A percentile compares a stretch with the other conserved stretches of the same genome.
Evolutionary conservation across 2,329 filamentous ascomycete species (phyloP).

Genomic region (Knufia petricola): DNA sequence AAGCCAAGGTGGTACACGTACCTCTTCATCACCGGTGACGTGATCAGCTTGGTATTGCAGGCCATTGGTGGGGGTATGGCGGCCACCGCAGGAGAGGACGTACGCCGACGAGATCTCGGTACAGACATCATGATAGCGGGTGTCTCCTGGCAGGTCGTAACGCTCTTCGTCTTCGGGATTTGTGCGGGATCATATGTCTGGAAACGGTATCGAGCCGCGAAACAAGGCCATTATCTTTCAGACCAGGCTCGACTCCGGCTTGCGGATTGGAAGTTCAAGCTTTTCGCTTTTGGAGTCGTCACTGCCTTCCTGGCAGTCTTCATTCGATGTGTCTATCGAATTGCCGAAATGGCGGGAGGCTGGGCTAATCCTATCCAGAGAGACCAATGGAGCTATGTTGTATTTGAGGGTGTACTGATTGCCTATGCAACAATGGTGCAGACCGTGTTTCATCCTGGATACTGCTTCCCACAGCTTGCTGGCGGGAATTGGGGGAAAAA

Average conservation of each 20-base stretch:
- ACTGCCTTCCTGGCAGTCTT: conserved; percentile 8
- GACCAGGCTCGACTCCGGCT: conserved; percentile 10
- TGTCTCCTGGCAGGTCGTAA: conserved; percentile 47
- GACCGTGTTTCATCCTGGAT: conserved; percentile 19
- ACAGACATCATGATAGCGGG: conserved; percentile 50
- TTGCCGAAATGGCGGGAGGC: conserved; percentile 40
- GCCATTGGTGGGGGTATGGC: conserved; percentile 49
- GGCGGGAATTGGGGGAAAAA: no score
- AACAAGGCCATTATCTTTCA: conserved; percentile 8
- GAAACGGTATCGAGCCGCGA: conserved; percentile 16
- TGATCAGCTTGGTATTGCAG: conserved; percentile 49
- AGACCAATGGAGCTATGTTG: conserved; percentile 40
- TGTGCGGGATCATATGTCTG: conserved; percentile 13
- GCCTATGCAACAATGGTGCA: conserved; percentile 14
- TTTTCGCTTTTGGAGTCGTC: conserved; percentile 13
- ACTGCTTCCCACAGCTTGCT: conserved; percentile 15
- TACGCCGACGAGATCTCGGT: conserved; percentile 36
- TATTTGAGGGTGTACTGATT: conserved; percentile 36
- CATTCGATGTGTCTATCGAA: conserved; percentile 40
- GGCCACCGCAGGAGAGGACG: conserved; percentile 32
- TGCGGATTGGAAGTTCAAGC: conserved; percentile 12
- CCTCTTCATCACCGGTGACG: conserved; percentile 52
- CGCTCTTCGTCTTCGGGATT: conserved; percentile 30
- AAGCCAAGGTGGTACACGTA: conserved; percentile 45
- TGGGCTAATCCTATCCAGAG: conserved; percentile 39